Conservation (phyloP, 1,284 basidiomycete genomes). For the Mycosarcoma maydis region DNA sequence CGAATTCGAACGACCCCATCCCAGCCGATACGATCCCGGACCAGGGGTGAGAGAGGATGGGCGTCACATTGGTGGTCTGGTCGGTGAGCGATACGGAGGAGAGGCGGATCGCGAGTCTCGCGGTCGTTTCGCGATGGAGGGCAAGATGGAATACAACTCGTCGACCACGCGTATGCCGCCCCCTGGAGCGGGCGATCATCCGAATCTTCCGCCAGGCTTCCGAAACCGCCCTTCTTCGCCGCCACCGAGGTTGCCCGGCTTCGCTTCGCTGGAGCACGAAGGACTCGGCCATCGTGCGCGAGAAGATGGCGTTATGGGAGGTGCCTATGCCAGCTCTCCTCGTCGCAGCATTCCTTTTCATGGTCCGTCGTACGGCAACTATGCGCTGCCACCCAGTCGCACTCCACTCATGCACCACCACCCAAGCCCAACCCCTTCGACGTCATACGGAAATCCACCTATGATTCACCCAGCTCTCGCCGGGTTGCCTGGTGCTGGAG, state of each 20-base stretch:
- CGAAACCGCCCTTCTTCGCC: constrained; percentile 24
- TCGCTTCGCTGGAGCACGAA: constrained; percentile 39
- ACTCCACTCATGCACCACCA: constrained; percentile 38
- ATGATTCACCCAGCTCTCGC: constrained; percentile 56
- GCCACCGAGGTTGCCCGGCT: constrained; percentile 38
- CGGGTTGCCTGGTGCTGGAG: constrained; percentile 52
- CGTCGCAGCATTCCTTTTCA: constrained; percentile 28
- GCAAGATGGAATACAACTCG: constrained; percentile 31
- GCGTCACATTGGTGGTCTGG: constrained; percentile 25
- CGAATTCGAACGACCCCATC: constrained; percentile 17
- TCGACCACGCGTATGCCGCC: constrained; percentile 39
- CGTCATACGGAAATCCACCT: constrained; percentile 49
- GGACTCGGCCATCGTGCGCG: constrained; percentile 19
- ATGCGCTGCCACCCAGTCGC: constrained; percentile 22
- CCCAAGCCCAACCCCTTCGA: constrained; percentile 29
- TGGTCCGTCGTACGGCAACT: constrained; percentile 21
- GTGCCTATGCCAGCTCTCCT: constrained; percentile 24
- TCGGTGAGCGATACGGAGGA: constrained; percentile 23
- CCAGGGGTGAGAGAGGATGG: constrained; percentile 20
- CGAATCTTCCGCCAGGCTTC: constrained; percentile 23
- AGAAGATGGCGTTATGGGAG: constrained; percentile 13
- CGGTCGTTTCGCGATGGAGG: constrained; percentile 8
- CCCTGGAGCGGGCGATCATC: constrained; percentile 14
- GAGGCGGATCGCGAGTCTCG: constrained; percentile 25
- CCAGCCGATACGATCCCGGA: constrained; percentile 20